Base-by-base conservation (phyloP, 176 grass and related monocot genomes). In the Oryza brachyantha region DNA sequence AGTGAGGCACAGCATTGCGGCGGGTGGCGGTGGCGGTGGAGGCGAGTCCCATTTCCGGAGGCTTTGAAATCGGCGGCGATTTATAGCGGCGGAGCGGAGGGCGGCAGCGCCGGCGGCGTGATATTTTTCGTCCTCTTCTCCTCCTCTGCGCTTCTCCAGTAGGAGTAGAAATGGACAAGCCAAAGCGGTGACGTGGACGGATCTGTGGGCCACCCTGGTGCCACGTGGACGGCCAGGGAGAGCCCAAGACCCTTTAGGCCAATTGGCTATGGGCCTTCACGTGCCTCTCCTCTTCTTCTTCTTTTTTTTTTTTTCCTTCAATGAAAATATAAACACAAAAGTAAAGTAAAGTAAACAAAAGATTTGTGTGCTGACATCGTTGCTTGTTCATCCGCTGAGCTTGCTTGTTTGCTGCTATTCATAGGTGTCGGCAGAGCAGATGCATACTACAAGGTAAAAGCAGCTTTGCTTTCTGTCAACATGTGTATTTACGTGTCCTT, bases 1-100 rank as follows among this genome's bases (percentile, higher is more conserved):
- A 22, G 55, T 74, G 19, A 84, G 76, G 64, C 86, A 84, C 42
- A 84, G 70, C 86, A 88, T 84, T 62, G 17, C 64, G 60, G 76
- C 38, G 11, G 59, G 5, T 12, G 37, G 21, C n/a, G 55, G 7
- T 27, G 40, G 24, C 52, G 73, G 42, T 34, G 64, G 24, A 61
- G 10, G 39, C 7, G 63, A 57, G 64, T 71, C 11, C 81, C 86
- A 88, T 88, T 52, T 81, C 13, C 31, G 32, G 8, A 61, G 46
- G 48, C 61, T 1, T 4, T 28, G 35, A 10, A 54, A 2, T 43
- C 37, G 61, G 46, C 64, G 24, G 13, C 54, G 34, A 43, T 84
- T 71, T 88, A 88, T 88, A 88, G 70, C 71, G 81, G 57, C 41
- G 70, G 75, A 59, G 54, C 14, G 4, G 7, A 41, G 75, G 58